Evolutionary conservation across 208 protist genomes (phyloP).

Genomic region (Trypanosoma lewisi): DNA sequence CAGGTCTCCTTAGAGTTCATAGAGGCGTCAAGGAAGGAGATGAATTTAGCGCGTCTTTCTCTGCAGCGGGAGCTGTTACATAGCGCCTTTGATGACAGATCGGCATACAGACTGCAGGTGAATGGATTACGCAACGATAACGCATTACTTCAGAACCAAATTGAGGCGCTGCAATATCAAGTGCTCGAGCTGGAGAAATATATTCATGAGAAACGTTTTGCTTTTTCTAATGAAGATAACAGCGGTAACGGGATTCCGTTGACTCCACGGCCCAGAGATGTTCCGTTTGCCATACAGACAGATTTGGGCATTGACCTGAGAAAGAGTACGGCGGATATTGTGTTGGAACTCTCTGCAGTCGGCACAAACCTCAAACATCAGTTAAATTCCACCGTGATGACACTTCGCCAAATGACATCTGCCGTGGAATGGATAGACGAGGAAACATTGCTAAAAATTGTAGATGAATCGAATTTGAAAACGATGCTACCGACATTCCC

Average conservation of each 20-base stretch:
- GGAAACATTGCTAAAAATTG: slow-evolving; percentile 38
- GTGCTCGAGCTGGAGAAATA: slow-evolving; percentile 56
- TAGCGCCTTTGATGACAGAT: slow-evolving; percentile 71
- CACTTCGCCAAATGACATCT: slow-evolving; percentile 47
- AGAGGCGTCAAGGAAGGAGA: slow-evolving; percentile 48
- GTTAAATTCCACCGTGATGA: slow-evolving; percentile 63
- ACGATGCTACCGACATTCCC: slow-evolving; percentile 57
- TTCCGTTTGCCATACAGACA: slow-evolving; percentile 66
- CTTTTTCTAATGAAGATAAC: slow-evolving; percentile 1
- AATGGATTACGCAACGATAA: slow-evolving; percentile 52
- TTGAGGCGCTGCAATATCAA: slow-evolving; percentile 38
- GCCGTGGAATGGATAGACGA: slow-evolving; percentile 58
- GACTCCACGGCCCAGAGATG: slow-evolving; percentile 66
- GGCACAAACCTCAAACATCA: slow-evolving; percentile 81
- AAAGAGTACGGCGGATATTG: slow-evolving; percentile 52
- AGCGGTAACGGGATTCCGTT: slow-evolving; percentile 20
- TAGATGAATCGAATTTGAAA: slow-evolving; percentile 28
- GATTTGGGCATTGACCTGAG: slow-evolving; percentile 75
- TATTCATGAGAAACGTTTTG: slow-evolving; percentile 74
- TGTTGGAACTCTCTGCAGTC: slow-evolving; percentile 57
- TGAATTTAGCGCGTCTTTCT: slow-evolving; percentile 56
- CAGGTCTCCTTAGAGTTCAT: slow-evolving; percentile 55
- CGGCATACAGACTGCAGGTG: slow-evolving; percentile 65
- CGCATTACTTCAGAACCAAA: slow-evolving; percentile 34
- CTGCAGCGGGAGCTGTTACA: slow-evolving; percentile 62